Evolutionary conservation across 2,329 filamentous ascomycete species (phyloP).

Genomic region (Alternaria sp.): DNA sequence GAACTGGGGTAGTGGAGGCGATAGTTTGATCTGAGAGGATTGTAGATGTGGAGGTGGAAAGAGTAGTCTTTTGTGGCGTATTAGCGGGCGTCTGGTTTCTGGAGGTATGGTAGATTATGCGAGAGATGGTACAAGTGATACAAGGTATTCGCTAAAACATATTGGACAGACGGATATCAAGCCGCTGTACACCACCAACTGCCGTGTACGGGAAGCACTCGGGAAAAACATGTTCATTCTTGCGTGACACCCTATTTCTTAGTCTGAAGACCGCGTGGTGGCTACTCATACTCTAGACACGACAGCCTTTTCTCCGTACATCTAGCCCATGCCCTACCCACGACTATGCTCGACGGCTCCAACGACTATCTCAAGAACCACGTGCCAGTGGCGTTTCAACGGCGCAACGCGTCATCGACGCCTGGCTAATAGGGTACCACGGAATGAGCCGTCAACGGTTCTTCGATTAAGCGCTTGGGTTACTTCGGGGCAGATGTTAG

Average conservation of each 20-base stretch:
- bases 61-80: background rate
- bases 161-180: background rate
- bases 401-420: background rate
- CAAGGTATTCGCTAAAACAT: background rate
- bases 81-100: background rate
- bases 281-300: background rate
- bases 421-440: background rate
- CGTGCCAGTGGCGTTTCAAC: background rate
- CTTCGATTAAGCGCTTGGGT: background rate
- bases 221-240: background rate
- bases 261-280: background rate
- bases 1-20: slow-evolving; percentile 32
- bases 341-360: background rate
- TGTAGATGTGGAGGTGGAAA: background rate
- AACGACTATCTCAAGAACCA: background rate
- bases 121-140: background rate
- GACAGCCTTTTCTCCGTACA: background rate
- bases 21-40: slow-evolving; percentile 36
- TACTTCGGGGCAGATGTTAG: background rate
- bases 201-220: background rate
- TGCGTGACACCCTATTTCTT: background rate
- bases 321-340: background rate
- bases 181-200: background rate
- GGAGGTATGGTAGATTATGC: background rate
- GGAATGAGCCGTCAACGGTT: background rate